phyloP scores from a whole-genome alignment of 2,329 filamentous ascomycete genomes.

The Fusarium tanahbumbuense region DNA sequence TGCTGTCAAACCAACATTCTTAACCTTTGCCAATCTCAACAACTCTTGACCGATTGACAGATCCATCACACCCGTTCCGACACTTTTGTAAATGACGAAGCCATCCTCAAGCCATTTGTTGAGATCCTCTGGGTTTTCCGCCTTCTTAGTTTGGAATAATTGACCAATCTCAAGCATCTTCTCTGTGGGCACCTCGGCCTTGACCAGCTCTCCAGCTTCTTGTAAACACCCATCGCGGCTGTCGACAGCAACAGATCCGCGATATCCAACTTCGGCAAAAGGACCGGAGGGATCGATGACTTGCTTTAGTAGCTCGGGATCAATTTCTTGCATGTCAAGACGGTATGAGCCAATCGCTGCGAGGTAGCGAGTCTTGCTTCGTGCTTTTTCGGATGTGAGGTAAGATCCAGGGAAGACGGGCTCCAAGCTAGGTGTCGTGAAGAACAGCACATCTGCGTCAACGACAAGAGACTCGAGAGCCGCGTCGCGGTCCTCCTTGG shows the following conservation, averaged over 20 bases:
- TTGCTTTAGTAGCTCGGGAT: slow-evolving; percentile 45
- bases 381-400: slow-evolving; percentile 38
- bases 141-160: slow-evolving; percentile 55
- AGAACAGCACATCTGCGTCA: slow-evolving; percentile 48
- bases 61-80: slow-evolving; percentile 76
- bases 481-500: slow-evolving; percentile 9
- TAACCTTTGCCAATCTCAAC: slow-evolving; percentile 65
- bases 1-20: slow-evolving; percentile 59
- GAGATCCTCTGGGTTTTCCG: slow-evolving; percentile 46
- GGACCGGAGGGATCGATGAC: slow-evolving; percentile 30
- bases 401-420: slow-evolving; percentile 45
- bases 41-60: slow-evolving; percentile 71
- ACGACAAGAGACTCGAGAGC: slow-evolving; percentile 36
- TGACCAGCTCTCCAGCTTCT: slow-evolving; percentile 50
- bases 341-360: slow-evolving; percentile 50
- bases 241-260: slow-evolving; percentile 43
- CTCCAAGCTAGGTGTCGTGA: slow-evolving; percentile 48
- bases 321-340: slow-evolving; percentile 50
- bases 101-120: slow-evolving; percentile 71
- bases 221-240: slow-evolving; percentile 46
- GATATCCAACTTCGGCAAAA: slow-evolving; percentile 7
- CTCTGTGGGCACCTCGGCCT: slow-evolving; percentile 37
- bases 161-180: slow-evolving; percentile 61
- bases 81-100: slow-evolving; percentile 76
- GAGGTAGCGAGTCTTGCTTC: slow-evolving; percentile 44